Evolutionary conservation across 495 filamentous ascomycete species (phyloP), one percentile per base, ranked within the genome.

Genomic region (Podospora appendiculata): DNA sequence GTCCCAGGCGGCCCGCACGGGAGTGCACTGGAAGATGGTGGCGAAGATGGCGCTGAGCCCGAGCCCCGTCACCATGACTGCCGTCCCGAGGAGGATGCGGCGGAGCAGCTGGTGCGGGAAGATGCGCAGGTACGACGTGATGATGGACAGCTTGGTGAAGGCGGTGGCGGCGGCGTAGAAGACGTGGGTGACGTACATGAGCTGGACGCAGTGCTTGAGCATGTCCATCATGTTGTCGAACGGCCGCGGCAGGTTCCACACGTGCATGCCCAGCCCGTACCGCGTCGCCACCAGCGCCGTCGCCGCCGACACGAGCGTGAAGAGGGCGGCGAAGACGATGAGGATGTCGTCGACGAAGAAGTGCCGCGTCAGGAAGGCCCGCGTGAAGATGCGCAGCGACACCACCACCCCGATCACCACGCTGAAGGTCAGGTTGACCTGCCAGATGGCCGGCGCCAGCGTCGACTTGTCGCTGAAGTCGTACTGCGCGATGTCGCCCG

Each of bases 21-120:
- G 76, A 0, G 43, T 60, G 52, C 76, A 81, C 53, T 77, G 71
- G 45, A 78, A 72, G 39, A 79, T 62, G 25, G 68, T 72, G 8
- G 70, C 62, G 25, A 72, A 67, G 35, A 75, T 68, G 52, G 72
- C 71, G 43, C 63, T 65, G 32, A 73, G 58, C 18, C 62, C 58
- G 7, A 69, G 58, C 52, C 70, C 73, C 4, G 53, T 42, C 19
- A 75, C 54, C 1, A 71, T 56, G n/a, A 70, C 48, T 0, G 32
- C 56, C 8, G 57, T 48, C 8, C 16, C 59, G 46, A 50, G 53
- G 2, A 67, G 18, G 11, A 60, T 41, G 7, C 50, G 50, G 14
- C 64, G 56, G 0, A 67, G 55, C 0, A 39, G 8, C 8, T 56
- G 47, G 33, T 51, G 43, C 12, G 59, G 55, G 43, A 67, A 67